These are phyloP conservation scores for Primulina eburnea DNA, from an alignment of 257 asterid species.

Conservation along the genomic window DNA sequence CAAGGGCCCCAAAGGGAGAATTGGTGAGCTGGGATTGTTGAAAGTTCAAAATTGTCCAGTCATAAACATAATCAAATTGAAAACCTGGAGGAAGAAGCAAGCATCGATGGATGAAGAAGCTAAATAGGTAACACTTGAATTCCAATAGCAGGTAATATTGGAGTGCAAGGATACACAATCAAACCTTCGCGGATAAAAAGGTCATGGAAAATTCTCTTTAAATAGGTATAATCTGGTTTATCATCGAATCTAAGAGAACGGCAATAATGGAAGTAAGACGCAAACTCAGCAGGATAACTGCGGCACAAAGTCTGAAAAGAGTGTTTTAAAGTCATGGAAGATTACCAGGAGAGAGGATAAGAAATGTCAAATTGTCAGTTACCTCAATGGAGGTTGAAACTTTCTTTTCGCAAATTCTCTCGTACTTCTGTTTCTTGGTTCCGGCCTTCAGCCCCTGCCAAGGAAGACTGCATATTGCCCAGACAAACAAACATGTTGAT, in stretches of 20 bases:
- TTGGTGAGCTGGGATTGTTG: constrained; percentile 74
- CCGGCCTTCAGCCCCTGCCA: constrained; percentile 99
- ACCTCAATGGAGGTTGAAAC: constrained; percentile 91
- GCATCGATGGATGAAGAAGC: constrained; percentile 4
- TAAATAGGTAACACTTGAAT: neutral
- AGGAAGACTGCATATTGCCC: constrained; percentile 60
- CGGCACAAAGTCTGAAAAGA: neutral
- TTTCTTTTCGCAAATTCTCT: constrained; percentile 83
- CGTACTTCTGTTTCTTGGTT: constrained; percentile 86
- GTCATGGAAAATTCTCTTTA: constrained; percentile 77
- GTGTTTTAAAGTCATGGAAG: neutral
- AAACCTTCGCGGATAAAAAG: constrained; percentile 87
- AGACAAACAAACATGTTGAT: constrained; percentile 25
- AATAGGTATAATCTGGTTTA: constrained; percentile 18
- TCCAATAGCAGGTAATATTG: neutral
- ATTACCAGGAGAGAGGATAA: neutral
- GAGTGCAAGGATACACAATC: neutral
- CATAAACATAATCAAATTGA: constrained; percentile 75
- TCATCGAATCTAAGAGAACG: neutral
- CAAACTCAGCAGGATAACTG: constrained; percentile 46
- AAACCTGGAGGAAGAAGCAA: constrained; percentile 50
- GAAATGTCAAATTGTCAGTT: constrained; percentile 7
- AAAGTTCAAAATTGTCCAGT: constrained; percentile 85
- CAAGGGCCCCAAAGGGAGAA: constrained; percentile 77
- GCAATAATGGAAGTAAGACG: constrained; percentile 70